Conservation (phyloP, 495 filamentous ascomycete species). For the Tirmania nivea region DNA sequence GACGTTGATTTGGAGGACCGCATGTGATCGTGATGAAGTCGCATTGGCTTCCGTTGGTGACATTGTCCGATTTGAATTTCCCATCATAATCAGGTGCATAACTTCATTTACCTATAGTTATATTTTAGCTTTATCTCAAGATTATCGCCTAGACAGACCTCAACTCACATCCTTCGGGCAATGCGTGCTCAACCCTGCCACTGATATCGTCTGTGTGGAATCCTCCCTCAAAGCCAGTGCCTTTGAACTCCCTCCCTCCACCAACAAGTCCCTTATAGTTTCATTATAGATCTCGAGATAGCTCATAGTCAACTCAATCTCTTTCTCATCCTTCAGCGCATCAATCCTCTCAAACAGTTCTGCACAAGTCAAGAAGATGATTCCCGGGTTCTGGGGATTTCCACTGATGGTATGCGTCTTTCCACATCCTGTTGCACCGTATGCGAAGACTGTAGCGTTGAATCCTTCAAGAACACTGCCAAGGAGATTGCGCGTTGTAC, state of each 20-base stretch:
- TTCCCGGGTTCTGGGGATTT: constrained; percentile 78
- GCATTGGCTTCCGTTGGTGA: constrained; percentile 96
- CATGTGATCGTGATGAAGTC: constrained; percentile 90
- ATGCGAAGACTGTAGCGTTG: constrained; percentile 97
- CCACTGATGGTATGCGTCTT: constrained; percentile 98
- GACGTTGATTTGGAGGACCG: constrained; percentile 95
- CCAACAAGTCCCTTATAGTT: constrained; percentile 84
- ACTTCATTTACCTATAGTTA: constrained; percentile 56
- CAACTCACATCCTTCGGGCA: constrained; percentile 36
- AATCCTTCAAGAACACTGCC: constrained; percentile 94
- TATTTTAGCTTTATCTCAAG: neutral
- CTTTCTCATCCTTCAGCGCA: constrained; percentile 67
- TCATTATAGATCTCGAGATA: constrained; percentile 99
- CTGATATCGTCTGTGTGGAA: constrained; percentile 76
- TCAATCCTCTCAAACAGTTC: constrained; percentile 88
- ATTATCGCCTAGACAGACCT: neutral
- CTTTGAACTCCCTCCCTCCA: constrained; percentile 65
- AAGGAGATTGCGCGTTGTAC: constrained; percentile 68
- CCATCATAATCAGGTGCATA: constrained; percentile 97
- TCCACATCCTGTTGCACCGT: constrained; percentile 92
- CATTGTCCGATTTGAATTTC: constrained; percentile 86
- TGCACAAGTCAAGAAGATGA: constrained; percentile 98
- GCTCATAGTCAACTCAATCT: constrained; percentile 74
- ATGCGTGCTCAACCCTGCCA: constrained; percentile 78
- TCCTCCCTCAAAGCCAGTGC: constrained; percentile 90